Base-by-base conservation (phyloP, 148 eudicot genomes). In the Rhododendron simsii region DNA sequence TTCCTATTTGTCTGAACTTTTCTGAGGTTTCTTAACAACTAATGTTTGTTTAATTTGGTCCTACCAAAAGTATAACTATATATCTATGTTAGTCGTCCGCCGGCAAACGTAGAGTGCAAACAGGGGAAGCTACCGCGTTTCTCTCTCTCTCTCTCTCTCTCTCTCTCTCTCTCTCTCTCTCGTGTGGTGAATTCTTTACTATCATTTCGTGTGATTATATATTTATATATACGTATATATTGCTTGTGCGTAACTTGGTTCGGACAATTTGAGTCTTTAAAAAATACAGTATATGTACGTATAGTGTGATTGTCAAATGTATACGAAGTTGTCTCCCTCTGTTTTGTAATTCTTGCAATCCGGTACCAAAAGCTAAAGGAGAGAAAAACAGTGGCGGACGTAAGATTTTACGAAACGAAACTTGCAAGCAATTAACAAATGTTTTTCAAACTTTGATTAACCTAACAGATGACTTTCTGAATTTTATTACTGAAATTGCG, bases 101-200 rank as follows among this genome's bases (percentile, higher is more conserved):
- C 21, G 79, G 86, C 73, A 55, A 33, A 55, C 67, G 47, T 81
- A 81, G 83, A n/a, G 69, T 81, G 28, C 45, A 81, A 81, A 55
- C 44, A 16, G 13, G 69, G 69, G 37, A 55, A 53, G 45, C 45
- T 80, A 80, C 23, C 74, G 3, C 8, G 2, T 8, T 8, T 23
- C 11, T 67, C 26, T 8, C 74, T 20, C 47, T 45, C 9, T 45
- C 48, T 44, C 45, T 41, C 44, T 45, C 47, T 47, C 11, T 47
- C 9, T 21, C 0, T 23, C 11, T 67, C 26, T 8, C 74, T 23
- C 11, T 67, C 26, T 8, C 74, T 47, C 11, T 47, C 9, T 21
- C 0, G 1, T 67, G 12, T n/a, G 9, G 28, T 9, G n/a, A 23
- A 26, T 67, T 67, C 12, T 26, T 6, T 26, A 67, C 74, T 67